phyloP scores from a whole-genome alignment of 495 filamentous ascomycete species.

The Penicillium bialowiezense region DNA sequence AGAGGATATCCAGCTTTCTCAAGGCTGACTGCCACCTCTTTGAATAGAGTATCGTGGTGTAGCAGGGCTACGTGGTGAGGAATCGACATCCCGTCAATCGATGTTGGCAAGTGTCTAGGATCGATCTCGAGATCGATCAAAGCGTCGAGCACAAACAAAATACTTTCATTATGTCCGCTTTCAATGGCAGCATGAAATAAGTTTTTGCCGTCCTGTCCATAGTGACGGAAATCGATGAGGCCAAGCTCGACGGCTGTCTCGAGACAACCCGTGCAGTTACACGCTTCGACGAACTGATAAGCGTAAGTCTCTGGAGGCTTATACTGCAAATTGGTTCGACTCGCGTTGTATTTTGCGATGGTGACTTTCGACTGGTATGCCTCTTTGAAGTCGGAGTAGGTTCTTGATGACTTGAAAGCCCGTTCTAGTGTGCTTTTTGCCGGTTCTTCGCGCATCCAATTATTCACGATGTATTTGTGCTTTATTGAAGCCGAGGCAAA shows the following conservation, averaged over 20 bases:
- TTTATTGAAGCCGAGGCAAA: neutral
- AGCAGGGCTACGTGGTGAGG: neutral
- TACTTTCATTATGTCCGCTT: neutral
- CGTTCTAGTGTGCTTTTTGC: neutral
- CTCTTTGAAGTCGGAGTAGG: neutral
- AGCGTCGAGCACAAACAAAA: neutral
- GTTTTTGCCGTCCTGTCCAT: neutral
- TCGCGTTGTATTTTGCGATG: neutral
- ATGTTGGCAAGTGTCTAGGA: neutral
- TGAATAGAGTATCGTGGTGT: neutral
- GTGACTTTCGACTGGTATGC: neutral
- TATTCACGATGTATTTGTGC: neutral
- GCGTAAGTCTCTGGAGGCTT: neutral
- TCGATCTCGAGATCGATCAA: neutral
- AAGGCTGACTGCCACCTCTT: neutral
- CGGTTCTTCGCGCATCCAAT: neutral
- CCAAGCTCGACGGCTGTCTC: neutral
- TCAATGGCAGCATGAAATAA: neutral
- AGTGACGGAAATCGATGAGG: neutral
- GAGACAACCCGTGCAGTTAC: neutral
- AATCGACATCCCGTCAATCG: neutral
- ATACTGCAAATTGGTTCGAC: neutral
- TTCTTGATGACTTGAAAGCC: neutral
- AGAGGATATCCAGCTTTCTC: neutral
- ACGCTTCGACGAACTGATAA: neutral